Percentiles rank a stretch among this genome's conserved stretches.
Evolutionary conservation across 78 protist genomes (phyloP).

Genomic region (Chrysochromulina tobinii): DNA sequence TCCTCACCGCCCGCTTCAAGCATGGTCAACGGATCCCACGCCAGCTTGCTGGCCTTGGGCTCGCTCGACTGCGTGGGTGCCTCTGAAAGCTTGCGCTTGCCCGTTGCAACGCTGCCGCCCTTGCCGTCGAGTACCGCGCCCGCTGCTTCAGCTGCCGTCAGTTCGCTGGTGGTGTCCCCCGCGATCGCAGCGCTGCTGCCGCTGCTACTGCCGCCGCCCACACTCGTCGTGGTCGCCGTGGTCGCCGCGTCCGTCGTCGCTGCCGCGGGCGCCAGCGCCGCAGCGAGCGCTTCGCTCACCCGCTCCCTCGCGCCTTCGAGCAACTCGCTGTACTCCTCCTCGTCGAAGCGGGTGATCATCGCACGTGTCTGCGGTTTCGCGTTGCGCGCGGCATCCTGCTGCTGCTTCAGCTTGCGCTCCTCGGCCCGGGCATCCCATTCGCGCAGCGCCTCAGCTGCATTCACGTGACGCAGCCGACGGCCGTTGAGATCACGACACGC

Average conservation of each 20-base stretch:
- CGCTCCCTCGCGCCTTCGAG: not conserved
- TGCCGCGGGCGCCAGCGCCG: not conserved
- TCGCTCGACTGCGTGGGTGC: no score
- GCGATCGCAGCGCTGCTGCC: not conserved
- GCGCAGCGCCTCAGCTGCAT: conserved; percentile 42
- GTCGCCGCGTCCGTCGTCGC: not conserved
- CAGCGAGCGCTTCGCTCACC: not conserved
- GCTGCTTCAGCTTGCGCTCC: not conserved
- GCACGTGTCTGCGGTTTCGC: not conserved
- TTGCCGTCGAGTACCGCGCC: no score
- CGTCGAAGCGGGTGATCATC: not conserved
- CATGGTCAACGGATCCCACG: no score
- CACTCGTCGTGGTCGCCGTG: not conserved
- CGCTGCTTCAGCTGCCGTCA: no score
- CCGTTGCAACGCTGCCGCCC: no score
- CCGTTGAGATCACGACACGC: conserved; percentile 75
- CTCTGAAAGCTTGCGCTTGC: no score
- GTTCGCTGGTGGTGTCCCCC: no score
- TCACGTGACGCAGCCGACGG: conserved; percentile 67
- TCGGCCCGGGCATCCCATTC: not conserved
- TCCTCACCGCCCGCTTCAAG: no score
- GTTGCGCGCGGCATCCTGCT: not conserved
- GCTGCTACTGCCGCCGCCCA: not conserved
- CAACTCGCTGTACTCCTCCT: not conserved
- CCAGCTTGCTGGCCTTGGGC: no score